Evolutionary conservation across 2,329 filamentous ascomycete species (phyloP), one percentile per base, ranked within the genome.

Genomic region (Trichoderma asperellum): DNA sequence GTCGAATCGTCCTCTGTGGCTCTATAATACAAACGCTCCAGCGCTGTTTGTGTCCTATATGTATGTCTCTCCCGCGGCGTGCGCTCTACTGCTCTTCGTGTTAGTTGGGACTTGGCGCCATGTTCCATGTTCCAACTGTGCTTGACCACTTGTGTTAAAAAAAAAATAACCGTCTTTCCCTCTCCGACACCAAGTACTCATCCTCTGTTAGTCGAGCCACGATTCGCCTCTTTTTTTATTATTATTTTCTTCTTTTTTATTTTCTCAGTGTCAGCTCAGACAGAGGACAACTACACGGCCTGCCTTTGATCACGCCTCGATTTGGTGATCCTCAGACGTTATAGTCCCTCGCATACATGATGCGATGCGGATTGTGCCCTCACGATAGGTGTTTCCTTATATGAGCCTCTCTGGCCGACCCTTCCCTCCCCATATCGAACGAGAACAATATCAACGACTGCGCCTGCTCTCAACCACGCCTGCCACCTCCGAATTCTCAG

Each of bases 281-380:
- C 18, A 34, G 12, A 21, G 47, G 14, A 24, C 10, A 4, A 49
- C 16, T 18, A 55, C 40, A 16, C 61, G 49, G 52, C 27, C 59
- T 24, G 35, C 52, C 34, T 43, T 69, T 53, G 34, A 55, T 56
- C 65, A 70, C 56, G 61, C 47, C 68, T 70, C 56, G 59, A 67
- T 57, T 67, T 59, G 40, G 35, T 53, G 47, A 34, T 52, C 47
- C n/a, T 24, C 56, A 68, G 68, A 68, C 68, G 68, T 43, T 35
- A 69, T 68, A 27, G 35, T 55, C 64, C 43, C 37, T 56, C 56
- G 52, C 32, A 56, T 53, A 62, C 56, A 71, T 70, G 71, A 71
- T 73, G 73, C 70, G 67, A 75, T 75, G 73, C 73, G 70, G 67
- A 69, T 65, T 68, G 67, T 66, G 58, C 63, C 62, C 70, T 69